Percentiles rank a stretch among this genome's conserved stretches.
phyloP scores from a whole-genome alignment of 257 asterid genomes.

The Solanum tarapatanum region DNA sequence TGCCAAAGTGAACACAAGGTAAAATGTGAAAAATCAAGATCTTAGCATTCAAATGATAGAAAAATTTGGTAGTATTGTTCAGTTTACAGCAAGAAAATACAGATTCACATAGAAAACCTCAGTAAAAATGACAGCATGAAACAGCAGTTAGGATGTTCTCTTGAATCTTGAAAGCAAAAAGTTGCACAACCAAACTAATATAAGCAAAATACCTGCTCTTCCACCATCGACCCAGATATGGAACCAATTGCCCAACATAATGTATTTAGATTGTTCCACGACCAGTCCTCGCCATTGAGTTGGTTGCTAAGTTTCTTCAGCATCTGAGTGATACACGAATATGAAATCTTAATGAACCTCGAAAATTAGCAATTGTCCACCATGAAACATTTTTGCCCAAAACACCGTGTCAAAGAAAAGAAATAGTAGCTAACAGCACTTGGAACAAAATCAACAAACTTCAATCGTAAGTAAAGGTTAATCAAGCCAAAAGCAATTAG shows the following conservation, averaged over 20 bases:
- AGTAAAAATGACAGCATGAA: background rate
- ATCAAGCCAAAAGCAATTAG: background rate
- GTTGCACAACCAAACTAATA: background rate
- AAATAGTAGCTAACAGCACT: background rate
- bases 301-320: slow-evolving; percentile 71
- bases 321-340: slow-evolving; percentile 43
- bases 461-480: background rate
- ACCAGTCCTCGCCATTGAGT: slow-evolving; percentile 87
- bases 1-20: slow-evolving; percentile 18
- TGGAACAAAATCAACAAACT: background rate
- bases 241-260: slow-evolving; percentile 99
- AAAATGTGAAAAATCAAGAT: background rate
- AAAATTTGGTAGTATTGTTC: background rate
- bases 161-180: background rate
- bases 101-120: background rate
- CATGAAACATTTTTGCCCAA: background rate
- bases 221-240: slow-evolving; percentile 96
- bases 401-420: background rate
- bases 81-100: background rate
- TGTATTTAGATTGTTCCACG: slow-evolving; percentile 98
- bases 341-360: background rate
- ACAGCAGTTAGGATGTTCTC: background rate
- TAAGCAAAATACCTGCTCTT: slow-evolving; percentile 63
- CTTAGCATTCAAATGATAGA: background rate
- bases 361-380: background rate